Evolutionary conservation across 345 rosid species (phyloP), one percentile per base, ranked within the genome.

Genomic region (Hirschfeldia incana): DNA sequence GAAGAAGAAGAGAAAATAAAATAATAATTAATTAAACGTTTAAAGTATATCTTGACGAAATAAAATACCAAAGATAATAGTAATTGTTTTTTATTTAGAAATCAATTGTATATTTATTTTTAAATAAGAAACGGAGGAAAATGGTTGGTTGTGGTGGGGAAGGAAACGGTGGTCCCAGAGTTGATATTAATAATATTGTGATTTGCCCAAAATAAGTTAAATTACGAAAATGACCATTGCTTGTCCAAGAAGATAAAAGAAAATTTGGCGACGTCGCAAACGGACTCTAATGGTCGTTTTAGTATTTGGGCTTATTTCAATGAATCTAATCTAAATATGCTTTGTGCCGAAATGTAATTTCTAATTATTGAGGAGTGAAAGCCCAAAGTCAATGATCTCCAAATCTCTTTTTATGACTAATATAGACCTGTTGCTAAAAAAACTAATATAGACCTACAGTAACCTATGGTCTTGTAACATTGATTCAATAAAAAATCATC

Each of bases 141-240:
- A 84, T 78, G 85, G 83, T 81, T 78, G 88, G 88, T 78, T 76
- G 87, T 82, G 89, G 90, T 84, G 85, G 86, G 88, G 85, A 77
- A 79, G 78, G 84, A 70, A 4, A n/a, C 62, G 53, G 83, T 82
- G 89, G 88, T 82, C 86, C 85, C 68, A 65, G 44, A 51, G 76
- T 69, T 51, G 78, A 78, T 67, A 51, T 42, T 74, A 78, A 28
- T 68, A 60, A 28, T 49, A 15, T 1, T 21, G 8, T 28, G 39
- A 65, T 65, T 64, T 64, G 27, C 44, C 26, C 6, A 0, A 5
- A 1, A 6, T 0, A 29, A 29, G 1, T 1, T 34, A 13, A 78
- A 46, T 79, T 58, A 84, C 88, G 1, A 10, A 8, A 53, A 1
- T 71, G 3, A n/a, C 88, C 85, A 32, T 11, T 13, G 8, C 65